Percentiles rank a stretch among this genome's conserved stretches.
Evolutionary conservation across 306 rosid genomes (phyloP).

Genomic region (Hippophae tibetana): DNA sequence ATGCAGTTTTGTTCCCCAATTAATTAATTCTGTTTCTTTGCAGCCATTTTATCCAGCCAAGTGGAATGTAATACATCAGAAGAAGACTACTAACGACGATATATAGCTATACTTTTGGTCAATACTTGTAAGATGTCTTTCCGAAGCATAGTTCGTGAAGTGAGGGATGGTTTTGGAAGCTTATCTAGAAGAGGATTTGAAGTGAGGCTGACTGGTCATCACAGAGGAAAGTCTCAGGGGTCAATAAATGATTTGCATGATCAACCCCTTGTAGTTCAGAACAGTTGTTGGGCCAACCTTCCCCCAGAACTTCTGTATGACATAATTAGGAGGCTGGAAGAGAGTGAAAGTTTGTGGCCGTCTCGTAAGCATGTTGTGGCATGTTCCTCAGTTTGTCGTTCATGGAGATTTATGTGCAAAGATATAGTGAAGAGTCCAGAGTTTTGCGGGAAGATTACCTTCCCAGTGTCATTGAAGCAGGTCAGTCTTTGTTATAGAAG

Average conservation of each 20-base stretch:
- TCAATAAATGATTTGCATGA: conserved; percentile 64
- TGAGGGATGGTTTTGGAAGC: conserved; percentile 83
- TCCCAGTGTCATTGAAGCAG: conserved; percentile 94
- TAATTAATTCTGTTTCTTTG: conserved; percentile 10
- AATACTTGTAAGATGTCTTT: conserved; percentile 54
- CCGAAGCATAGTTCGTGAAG: conserved; percentile 87
- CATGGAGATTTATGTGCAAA: conserved; percentile 88
- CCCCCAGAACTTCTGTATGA: conserved; percentile 73
- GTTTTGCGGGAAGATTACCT: conserved; percentile 61
- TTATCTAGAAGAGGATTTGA: conserved; percentile 78
- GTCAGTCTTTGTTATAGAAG: conserved; percentile 22
- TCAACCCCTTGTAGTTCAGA: conserved; percentile 55
- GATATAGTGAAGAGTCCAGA: conserved; percentile 70
- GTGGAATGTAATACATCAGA: conserved; percentile 16
- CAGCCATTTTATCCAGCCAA: conserved; percentile 29
- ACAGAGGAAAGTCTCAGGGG: conserved; percentile 78
- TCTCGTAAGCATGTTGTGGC: conserved; percentile 77
- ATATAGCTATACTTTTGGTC: conserved; percentile 15
- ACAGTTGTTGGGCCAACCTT: conserved; percentile 72
- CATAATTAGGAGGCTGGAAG: conserved; percentile 72
- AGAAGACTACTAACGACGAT: conserved; percentile 17
- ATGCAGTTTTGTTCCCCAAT: conserved; percentile 9
- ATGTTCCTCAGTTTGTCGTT: conserved; percentile 77
- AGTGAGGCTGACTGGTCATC: conserved; percentile 54
- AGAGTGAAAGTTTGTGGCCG: conserved; percentile 81